Evolutionary conservation across 148 eudicot genomes (phyloP).

Genomic region (Oxyria digyna): DNA sequence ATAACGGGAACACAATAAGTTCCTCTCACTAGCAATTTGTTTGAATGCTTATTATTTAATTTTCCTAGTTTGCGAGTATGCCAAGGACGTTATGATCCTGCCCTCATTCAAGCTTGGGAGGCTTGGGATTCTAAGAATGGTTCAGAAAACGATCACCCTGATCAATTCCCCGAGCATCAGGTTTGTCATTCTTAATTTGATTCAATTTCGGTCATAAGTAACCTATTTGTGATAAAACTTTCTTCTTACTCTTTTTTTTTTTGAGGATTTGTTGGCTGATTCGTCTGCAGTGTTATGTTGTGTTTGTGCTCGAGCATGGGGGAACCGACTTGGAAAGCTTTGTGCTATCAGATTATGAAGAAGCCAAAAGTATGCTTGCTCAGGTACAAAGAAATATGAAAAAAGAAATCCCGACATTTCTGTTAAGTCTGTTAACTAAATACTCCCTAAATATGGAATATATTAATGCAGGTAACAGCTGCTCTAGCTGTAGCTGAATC

Average conservation of each 20-base stretch:
- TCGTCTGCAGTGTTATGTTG: constrained; percentile 50
- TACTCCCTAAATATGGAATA: constrained; percentile 3
- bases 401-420: neutral
- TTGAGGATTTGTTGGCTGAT: neutral
- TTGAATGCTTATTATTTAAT: constrained; percentile 7
- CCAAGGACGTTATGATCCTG: constrained; percentile 69
- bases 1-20: neutral
- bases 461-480: constrained; percentile 49
- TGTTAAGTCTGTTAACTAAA: neutral
- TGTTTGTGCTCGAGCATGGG: constrained; percentile 86
- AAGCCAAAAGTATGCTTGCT: constrained; percentile 71
- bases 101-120: constrained; percentile 79
- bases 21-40: neutral
- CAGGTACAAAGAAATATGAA: constrained; percentile 44
- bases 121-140: constrained; percentile 63
- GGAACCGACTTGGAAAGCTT: constrained; percentile 90
- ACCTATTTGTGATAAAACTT: too few relatives aligned
- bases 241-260: neutral
- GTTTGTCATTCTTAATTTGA: constrained; percentile 20
- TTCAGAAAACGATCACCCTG: constrained; percentile 91
- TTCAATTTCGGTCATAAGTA: neutral
- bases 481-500: constrained; percentile 93
- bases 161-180: constrained; percentile 66
- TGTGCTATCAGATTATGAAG: constrained; percentile 68
- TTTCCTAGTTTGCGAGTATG: constrained; percentile 59